A percentile compares a stretch with the other conserved stretches of the same genome.
phyloP scores from a whole-genome alignment of 805 yeast species.

The Wickerhamomyces silvicola region DNA sequence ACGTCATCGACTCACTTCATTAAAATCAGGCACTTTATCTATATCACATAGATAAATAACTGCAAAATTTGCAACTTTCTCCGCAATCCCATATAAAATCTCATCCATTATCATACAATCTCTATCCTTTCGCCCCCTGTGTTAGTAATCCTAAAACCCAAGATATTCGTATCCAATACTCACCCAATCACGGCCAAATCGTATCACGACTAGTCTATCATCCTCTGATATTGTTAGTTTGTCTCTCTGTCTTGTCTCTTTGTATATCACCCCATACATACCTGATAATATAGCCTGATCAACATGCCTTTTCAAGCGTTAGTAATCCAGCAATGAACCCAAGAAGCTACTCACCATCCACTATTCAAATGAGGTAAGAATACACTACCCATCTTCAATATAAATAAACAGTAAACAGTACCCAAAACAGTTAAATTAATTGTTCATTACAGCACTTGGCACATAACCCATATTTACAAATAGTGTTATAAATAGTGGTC shows the following conservation, averaged over 20 bases:
- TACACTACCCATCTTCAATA: conserved; percentile 5
- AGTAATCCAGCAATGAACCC: background rate
- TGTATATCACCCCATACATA: conserved; percentile 7
- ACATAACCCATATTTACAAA: too few species aligned
- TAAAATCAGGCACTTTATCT: conserved; percentile 85
- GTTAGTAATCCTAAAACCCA: background rate
- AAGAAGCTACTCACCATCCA: conserved; percentile 1
- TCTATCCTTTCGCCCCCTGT: conserved; percentile 32
- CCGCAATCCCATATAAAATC: conserved; percentile 69
- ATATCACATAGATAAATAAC: conserved; percentile 85
- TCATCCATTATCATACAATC: conserved; percentile 93
- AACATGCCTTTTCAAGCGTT: conserved; percentile 55
- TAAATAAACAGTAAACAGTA: too few species aligned
- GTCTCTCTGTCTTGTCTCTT: background rate
- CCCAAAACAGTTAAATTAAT: too few species aligned
- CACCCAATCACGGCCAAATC: conserved; percentile 74
- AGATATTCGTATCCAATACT: background rate
- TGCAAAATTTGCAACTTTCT: conserved; percentile 81
- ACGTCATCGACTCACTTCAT: conserved; percentile 34
- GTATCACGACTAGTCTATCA: conserved; percentile 75
- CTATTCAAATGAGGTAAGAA: conserved; percentile 3
- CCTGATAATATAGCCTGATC: conserved; percentile 89
- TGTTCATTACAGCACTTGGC: too few species aligned
- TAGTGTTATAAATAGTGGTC: too few species aligned
- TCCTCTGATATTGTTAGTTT: conserved; percentile 43